phyloP scores from a whole-genome alignment of 2,329 filamentous ascomycete genomes.

The Neofusicoccum parvum region DNA sequence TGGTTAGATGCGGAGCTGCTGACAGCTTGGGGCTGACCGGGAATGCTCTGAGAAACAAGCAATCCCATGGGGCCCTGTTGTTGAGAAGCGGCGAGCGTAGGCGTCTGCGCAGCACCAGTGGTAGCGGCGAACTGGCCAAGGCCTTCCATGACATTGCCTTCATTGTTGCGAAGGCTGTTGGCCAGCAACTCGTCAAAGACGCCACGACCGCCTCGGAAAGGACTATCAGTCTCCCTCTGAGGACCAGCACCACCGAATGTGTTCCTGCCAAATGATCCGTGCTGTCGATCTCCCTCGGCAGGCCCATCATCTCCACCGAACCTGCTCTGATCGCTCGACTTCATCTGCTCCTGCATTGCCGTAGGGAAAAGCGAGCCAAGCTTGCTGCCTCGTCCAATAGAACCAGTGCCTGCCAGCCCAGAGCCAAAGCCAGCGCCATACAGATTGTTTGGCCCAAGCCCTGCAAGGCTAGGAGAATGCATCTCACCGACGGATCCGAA shows the following conservation, averaged over 20 bases:
- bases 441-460: constrained; percentile 63
- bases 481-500: constrained; percentile 78
- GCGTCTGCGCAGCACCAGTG: constrained; percentile 27
- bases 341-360: constrained; percentile 91
- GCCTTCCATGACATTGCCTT: constrained; percentile 26
- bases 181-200: constrained; percentile 43
- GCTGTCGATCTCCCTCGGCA: constrained; percentile 40
- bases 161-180: constrained; percentile 15
- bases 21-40: constrained; percentile 38
- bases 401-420: constrained; percentile 60
- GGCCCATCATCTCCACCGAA: constrained; percentile 61
- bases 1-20: constrained; percentile 63
- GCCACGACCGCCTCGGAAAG: constrained; percentile 41
- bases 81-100: constrained; percentile 33
- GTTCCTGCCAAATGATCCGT: constrained; percentile 66
- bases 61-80: constrained; percentile 34
- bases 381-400: constrained; percentile 76
- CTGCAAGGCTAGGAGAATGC: constrained; percentile 71
- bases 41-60: constrained; percentile 32
- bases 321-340: constrained; percentile 50
- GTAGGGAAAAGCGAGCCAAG: constrained; percentile 84
- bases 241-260: constrained; percentile 50
- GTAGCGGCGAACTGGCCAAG: constrained; percentile 29
- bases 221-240: constrained; percentile 43
- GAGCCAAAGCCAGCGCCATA: constrained; percentile 57